A percentile compares a stretch with the other conserved stretches of the same genome.
These are phyloP conservation scores for Aspergillus pseudonomiae DNA, from an alignment of 2,329 filamentous ascomycete genomes.

Conservation along the genomic window DNA sequence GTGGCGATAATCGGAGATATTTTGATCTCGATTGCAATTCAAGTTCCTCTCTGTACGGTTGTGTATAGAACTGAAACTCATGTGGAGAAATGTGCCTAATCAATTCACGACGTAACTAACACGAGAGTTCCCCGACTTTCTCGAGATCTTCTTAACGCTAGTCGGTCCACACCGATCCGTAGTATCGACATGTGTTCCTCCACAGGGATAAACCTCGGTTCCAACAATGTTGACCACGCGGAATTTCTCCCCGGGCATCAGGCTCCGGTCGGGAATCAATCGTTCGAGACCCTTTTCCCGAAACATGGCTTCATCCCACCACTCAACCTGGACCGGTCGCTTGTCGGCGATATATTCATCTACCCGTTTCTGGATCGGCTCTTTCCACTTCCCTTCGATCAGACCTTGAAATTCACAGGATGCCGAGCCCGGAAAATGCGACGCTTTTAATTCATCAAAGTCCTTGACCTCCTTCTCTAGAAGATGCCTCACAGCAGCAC, in stretches of 20 bases:
- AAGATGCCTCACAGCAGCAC: constrained; percentile 65
- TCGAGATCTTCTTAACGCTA: constrained; percentile 67
- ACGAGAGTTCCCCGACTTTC: constrained; percentile 65
- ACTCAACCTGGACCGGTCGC: constrained; percentile 66
- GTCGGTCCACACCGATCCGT: constrained; percentile 60
- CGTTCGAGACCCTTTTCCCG: constrained; percentile 55
- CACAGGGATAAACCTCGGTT: constrained; percentile 72
- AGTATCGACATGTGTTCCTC: constrained; percentile 70
- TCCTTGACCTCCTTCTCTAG: constrained; percentile 54
- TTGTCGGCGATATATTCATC: constrained; percentile 60
- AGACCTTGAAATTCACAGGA: constrained; percentile 68
- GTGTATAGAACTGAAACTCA: too few species aligned
- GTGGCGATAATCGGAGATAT: too few species aligned
- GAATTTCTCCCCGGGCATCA: constrained; percentile 58
- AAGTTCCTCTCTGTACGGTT: neutral
- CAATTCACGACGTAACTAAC: constrained; percentile 50
- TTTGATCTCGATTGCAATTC: neutral
- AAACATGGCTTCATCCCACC: constrained; percentile 69
- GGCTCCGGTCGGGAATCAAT: constrained; percentile 56
- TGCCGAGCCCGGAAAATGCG: constrained; percentile 69
- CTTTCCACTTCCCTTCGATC: constrained; percentile 67
- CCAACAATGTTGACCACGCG: constrained; percentile 71
- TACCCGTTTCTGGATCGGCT: constrained; percentile 62
- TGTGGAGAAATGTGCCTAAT: neutral
- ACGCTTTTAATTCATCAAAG: constrained; percentile 71